Evolutionary conservation across 2,329 filamentous ascomycete genomes (phyloP).

Genomic region (Aspergillus sergii): DNA sequence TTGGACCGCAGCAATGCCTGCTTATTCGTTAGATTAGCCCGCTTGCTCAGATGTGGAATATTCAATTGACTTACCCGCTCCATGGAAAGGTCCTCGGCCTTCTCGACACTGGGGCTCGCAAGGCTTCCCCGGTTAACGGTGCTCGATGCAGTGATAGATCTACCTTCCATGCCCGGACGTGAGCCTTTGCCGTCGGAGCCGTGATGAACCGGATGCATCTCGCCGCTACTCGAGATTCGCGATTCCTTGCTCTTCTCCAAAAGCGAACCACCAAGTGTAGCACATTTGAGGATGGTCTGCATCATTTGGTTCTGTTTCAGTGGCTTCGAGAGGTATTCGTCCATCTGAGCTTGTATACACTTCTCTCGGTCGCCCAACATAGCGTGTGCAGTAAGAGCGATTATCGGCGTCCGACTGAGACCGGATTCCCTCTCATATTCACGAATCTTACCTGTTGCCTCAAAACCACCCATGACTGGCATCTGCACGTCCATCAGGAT

Average conservation of each 20-base stretch:
- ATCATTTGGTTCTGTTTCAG: constrained; percentile 96
- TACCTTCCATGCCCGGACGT: constrained; percentile 61
- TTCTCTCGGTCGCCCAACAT: constrained; percentile 99
- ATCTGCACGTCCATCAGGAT: constrained; percentile 99
- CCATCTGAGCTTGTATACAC: constrained; percentile 98
- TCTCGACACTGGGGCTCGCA: constrained; percentile 66
- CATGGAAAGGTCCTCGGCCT: constrained; percentile 63
- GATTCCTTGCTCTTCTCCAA: constrained; percentile 48
- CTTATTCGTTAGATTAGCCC: constrained; percentile 11
- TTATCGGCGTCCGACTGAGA: constrained; percentile 85
- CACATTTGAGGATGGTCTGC: constrained; percentile 95
- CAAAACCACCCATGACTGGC: constrained; percentile 99
- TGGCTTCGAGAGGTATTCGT: constrained; percentile 96
- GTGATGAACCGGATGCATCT: constrained; percentile 38
- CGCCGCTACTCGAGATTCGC: constrained; percentile 42
- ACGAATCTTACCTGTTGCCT: constrained; percentile 93
- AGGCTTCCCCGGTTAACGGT: constrained; percentile 57
- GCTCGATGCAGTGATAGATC: constrained; percentile 71
- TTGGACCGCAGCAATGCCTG: constrained; percentile 51
- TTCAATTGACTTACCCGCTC: constrained; percentile 51
- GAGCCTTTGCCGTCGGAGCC: constrained; percentile 42
- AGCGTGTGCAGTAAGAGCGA: constrained; percentile 93
- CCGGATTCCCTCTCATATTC: constrained; percentile 86
- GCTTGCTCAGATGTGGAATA: constrained; percentile 16
- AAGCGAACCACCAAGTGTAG: constrained; percentile 70